Evolutionary conservation across 257 asterid species (phyloP), one percentile per base, ranked within the genome.

Genomic region (Solanum dulcamara): DNA sequence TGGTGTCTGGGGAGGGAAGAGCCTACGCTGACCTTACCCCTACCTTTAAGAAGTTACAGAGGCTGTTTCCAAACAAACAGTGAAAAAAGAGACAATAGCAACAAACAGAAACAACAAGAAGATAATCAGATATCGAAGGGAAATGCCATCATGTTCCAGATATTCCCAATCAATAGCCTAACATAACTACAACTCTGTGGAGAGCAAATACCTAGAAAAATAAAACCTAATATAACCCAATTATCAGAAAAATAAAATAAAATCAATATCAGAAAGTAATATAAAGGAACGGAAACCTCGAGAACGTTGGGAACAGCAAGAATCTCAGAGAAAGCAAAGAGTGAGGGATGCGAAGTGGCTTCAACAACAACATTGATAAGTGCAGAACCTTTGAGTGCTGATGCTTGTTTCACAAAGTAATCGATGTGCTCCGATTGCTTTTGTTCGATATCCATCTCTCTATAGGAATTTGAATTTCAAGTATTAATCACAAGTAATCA

Each of bases 241-340:
- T 38, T 5, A 77, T 77, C 40, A 15, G 7, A 28, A 44, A 26
- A 46, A 77, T 26, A 26, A 11, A 67, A 15, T 33, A 24, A 3
- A 40, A 72, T 40, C 81, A 30, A 17, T 14, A 66, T 7, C 42
- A 35, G 10, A 66, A 15, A 42, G 42, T 24, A 14, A 28, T 50
- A 24, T 13, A 32, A 40, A 80, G 1, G 83, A 50, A 50, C 4
- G 24, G 66, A 48, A 60, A 96, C 98, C 99, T 95, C 89, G 2
- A 87, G 81, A 82, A 96, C 87, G 84, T 26, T 93, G n/a, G 97
- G 92, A 70, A 93, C 91, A 17, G 96, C 81, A 83, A 96, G 94
- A 91, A 96, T 93, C 92, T 96, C 99, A 37, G 99, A 93, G 92
- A 96, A 96, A 71, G 99, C 99, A 74, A 96, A 96, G 32, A 96